Conservation (phyloP, 2,329 filamentous ascomycete species). For the Neurospora crassa region DNA sequence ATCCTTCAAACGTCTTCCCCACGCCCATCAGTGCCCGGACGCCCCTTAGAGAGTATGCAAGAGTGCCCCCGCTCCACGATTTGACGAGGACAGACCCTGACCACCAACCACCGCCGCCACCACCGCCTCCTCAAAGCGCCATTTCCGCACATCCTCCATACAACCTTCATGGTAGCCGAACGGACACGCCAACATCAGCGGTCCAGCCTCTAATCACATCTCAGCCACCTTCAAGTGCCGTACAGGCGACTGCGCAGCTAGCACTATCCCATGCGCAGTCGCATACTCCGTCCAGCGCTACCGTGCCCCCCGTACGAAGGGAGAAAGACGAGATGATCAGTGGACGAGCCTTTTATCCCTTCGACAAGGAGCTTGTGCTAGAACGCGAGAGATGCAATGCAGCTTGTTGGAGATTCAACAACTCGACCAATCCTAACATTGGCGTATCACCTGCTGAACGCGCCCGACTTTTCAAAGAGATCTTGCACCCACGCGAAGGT, state of each 20-base stretch:
- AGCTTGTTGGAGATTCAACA: slow-evolving; percentile 81
- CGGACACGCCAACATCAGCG: slow-evolving; percentile 35
- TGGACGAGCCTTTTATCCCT: slow-evolving; percentile 70
- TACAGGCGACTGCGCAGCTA: slow-evolving; percentile 48
- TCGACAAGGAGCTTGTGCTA: slow-evolving; percentile 64
- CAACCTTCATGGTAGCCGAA: slow-evolving; percentile 41
- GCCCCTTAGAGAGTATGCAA: slow-evolving; percentile 44
- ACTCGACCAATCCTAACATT: slow-evolving; percentile 63
- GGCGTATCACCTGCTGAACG: slow-evolving; percentile 62
- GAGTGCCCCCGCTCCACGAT: slow-evolving; percentile 52
- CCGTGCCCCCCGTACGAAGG: slow-evolving; percentile 29
- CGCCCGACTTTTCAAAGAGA: slow-evolving; percentile 59
- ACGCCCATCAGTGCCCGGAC: slow-evolving; percentile 53
- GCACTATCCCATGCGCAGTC: slow-evolving; percentile 47
- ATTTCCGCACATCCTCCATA: slow-evolving; percentile 48
- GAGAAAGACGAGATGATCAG: slow-evolving; percentile 88
- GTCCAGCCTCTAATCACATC: slow-evolving; percentile 20
- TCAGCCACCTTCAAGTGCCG: slow-evolving; percentile 30
- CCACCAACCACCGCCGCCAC: slow-evolving; percentile 20
- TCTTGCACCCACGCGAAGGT: slow-evolving; percentile 54
- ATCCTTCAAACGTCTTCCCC: slow-evolving; percentile 46
- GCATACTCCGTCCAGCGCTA: slow-evolving; percentile 14
- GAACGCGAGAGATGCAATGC: slow-evolving; percentile 79
- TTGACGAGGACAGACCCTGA: slow-evolving; percentile 46
- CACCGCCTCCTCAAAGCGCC: slow-evolving; percentile 34